Conservation (phyloP, 331 rosid genomes). For the Rosa hybrid region DNA sequence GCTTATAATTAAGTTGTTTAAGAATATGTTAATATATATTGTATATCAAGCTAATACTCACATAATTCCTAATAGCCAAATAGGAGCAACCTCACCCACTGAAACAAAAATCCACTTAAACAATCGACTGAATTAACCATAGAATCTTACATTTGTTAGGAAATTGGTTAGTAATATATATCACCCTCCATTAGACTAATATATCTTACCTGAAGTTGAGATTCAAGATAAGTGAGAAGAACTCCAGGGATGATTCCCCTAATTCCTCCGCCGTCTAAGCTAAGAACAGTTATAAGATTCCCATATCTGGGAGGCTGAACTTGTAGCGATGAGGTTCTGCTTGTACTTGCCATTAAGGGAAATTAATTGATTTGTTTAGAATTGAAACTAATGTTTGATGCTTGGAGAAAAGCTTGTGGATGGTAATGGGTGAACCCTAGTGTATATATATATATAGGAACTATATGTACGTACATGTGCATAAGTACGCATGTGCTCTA, state of each 20-base stretch:
- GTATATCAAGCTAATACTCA: too few relatives aligned
- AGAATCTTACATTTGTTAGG: background rate
- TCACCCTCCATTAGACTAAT: background rate
- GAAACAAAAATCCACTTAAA: too few relatives aligned
- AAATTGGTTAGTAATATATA: background rate
- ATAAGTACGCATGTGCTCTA: background rate
- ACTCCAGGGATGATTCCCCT: constrained; percentile 67
- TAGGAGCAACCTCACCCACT: too few relatives aligned
- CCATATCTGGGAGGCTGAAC: constrained; percentile 22
- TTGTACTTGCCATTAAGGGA: background rate
- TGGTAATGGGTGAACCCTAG: background rate
- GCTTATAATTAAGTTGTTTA: too few relatives aligned
- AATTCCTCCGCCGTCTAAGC: constrained; percentile 67
- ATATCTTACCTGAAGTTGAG: constrained; percentile 52
- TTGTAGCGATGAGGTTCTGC: background rate
- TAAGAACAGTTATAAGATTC: constrained; percentile 43
- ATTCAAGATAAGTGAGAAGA: constrained; percentile 48
- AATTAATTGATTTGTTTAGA: background rate
- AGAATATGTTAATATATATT: too few relatives aligned
- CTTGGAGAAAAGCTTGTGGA: background rate
- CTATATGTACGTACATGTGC: background rate
- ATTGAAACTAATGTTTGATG: background rate
- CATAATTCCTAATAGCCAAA: too few relatives aligned
- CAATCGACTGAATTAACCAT: too few relatives aligned
- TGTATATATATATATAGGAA: background rate